phyloP scores from a whole-genome alignment of 305 asterid species.

The Stenogyne calaminthoides region DNA sequence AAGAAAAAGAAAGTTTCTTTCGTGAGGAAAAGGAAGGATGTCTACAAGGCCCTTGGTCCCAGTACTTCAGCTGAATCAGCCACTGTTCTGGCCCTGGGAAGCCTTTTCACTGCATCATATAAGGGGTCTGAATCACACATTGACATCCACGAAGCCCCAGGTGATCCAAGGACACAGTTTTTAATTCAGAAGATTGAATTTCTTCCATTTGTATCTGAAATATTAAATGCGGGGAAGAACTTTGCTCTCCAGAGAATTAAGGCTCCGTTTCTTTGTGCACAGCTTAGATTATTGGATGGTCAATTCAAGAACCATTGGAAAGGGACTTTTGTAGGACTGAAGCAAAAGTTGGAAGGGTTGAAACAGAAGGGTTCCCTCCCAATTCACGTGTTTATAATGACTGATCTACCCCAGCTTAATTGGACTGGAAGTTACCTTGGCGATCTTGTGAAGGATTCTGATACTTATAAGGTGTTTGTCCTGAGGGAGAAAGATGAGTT shows the following conservation, averaged over 20 bases:
- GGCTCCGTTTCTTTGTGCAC: conserved; percentile 83
- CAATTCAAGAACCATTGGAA: conserved; percentile 89
- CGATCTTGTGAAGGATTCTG: conserved; percentile 53
- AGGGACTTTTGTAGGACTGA: conserved; percentile 57
- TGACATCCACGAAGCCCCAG: conserved; percentile 68
- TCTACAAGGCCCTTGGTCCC: conserved; percentile 67
- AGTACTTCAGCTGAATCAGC: conserved; percentile 67
- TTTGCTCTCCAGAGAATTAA: conserved; percentile 57
- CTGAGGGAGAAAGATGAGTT: conserved; percentile 58
- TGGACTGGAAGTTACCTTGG: conserved; percentile 86
- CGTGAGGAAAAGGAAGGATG: conserved; percentile 75
- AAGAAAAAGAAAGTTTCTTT: conserved; percentile 67
- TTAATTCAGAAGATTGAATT: conserved; percentile 61
- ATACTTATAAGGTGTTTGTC: conserved; percentile 53
- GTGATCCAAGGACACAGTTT: conserved; percentile 57
- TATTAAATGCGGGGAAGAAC: conserved; percentile 65
- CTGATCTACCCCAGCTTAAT: conserved; percentile 75
- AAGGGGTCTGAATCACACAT: conserved; percentile 83
- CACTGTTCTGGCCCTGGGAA: conserved; percentile 69
- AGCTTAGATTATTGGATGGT: conserved; percentile 89
- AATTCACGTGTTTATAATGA: conserved; percentile 80
- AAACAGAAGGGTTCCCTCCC: conserved; percentile 59
- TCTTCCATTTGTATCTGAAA: conserved; percentile 78
- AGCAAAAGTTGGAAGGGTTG: conserved; percentile 59
- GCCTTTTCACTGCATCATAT: conserved; percentile 78